These are phyloP conservation scores for Cyclotella choctawhatcheeana DNA, from an alignment of 108 stramenopile genomes.

Conservation along the genomic window DNA sequence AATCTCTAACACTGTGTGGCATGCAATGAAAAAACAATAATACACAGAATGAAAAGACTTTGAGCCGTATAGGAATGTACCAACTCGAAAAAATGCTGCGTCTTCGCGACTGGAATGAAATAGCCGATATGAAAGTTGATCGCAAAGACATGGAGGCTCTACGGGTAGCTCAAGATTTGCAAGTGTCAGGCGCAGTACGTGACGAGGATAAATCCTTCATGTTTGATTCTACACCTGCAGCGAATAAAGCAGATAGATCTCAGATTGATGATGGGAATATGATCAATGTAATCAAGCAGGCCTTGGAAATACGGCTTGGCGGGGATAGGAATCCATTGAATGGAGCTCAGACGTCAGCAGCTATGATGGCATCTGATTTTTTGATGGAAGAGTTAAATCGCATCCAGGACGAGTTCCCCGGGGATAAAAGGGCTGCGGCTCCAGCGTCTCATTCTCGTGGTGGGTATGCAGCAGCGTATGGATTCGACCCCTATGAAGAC, in stretches of 20 bases:
- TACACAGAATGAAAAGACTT: conserved; percentile 92
- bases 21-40: background rate
- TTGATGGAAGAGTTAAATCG: conserved; percentile 69
- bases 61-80: conserved; percentile 72
- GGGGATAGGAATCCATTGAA: conserved; percentile 37
- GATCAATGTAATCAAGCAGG: conserved; percentile 78
- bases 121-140: conserved; percentile 83
- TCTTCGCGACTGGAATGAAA: conserved; percentile 82
- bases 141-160: conserved; percentile 86
- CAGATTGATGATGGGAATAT: conserved; percentile 85
- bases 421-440: conserved; percentile 14
- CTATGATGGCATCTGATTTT: conserved; percentile 87
- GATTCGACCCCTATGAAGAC: conserved; percentile 45
- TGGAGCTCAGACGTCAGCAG: conserved; percentile 81
- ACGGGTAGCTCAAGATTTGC: conserved; percentile 80
- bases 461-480: conserved; percentile 58
- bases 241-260: conserved; percentile 71
- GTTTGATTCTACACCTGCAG: conserved; percentile 77
- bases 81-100: conserved; percentile 91
- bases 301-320: conserved; percentile 78
- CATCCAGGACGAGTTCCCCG: conserved; percentile 38
- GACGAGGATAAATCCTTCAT: conserved; percentile 64
- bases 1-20: background rate
- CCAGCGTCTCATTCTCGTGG: conserved; percentile 13
- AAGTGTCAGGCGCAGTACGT: conserved; percentile 68